A percentile compares a stretch with the other conserved stretches of the same genome.
Evolutionary conservation across 1,284 basidiomycete species (phyloP).

Genomic region (Fomitopsis palustris): DNA sequence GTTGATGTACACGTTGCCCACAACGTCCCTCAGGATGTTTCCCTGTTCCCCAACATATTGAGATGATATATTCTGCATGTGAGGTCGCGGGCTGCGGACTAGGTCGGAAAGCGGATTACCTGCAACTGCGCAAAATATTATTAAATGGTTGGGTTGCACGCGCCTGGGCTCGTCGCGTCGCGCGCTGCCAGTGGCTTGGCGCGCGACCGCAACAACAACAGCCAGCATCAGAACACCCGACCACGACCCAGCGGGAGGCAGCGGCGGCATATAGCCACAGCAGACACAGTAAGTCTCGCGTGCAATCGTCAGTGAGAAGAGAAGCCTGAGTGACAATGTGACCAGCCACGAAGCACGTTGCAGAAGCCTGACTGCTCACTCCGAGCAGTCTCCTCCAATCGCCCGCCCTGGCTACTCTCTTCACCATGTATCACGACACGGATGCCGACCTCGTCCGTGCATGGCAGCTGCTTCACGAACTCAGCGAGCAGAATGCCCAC

Average conservation of each 20-base stretch:
- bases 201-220: too few species aligned
- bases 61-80: too few species aligned
- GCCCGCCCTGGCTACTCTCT: neutral
- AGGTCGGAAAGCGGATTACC: neutral
- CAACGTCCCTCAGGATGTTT: too few species aligned
- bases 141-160: neutral
- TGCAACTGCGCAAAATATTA: neutral
- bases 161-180: neutral
- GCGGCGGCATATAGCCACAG: neutral
- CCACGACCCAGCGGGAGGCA: neutral
- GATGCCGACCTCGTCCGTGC: slow-evolving; percentile 73
- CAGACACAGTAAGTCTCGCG: neutral
- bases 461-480: slow-evolving; percentile 79
- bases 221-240: neutral
- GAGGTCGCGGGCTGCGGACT: neutral
- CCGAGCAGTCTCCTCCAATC: neutral
- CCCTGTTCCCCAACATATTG: too few species aligned
- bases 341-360: slow-evolving; percentile 3
- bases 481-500: slow-evolving; percentile 82
- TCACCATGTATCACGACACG: slow-evolving; percentile 41
- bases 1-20: neutral
- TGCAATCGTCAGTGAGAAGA: neutral
- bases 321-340: neutral
- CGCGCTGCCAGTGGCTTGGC: too few species aligned
- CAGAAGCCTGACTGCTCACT: neutral